Percentiles rank a stretch among this genome's conserved stretches.
phyloP scores from a whole-genome alignment of 2,329 filamentous ascomycete species.

The Penicillium paneum region DNA sequence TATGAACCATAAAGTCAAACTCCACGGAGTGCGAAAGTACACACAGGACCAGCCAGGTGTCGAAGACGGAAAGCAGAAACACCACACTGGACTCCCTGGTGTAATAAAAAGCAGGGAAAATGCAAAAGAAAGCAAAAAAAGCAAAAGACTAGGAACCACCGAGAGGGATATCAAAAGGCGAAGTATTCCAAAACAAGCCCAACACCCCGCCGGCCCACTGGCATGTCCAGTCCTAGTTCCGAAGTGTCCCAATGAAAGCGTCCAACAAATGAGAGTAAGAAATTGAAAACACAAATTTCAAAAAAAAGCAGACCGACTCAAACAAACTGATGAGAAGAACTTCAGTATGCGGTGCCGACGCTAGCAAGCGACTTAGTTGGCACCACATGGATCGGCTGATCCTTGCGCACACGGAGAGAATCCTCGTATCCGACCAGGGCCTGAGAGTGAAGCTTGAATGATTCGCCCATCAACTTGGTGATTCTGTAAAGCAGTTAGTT shows the following conservation, averaged over 20 bases:
- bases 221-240: conserved; percentile 37
- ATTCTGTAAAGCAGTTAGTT: conserved; percentile 34
- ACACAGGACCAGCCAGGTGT: conserved; percentile 49
- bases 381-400: conserved; percentile 44
- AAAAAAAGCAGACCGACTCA: conserved; percentile 21
- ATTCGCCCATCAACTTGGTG: conserved; percentile 88
- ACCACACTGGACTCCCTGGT: conserved; percentile 47
- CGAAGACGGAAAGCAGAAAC: conserved; percentile 37
- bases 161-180: conserved; percentile 32
- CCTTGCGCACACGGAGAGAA: conserved; percentile 40
- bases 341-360: conserved; percentile 43
- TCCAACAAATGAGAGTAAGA: conserved; percentile 33
- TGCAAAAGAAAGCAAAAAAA: conserved; percentile 27
- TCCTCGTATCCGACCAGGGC: conserved; percentile 93
- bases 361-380: conserved; percentile 44
- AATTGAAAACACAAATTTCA: conserved; percentile 31
- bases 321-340: conserved; percentile 18
- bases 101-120: conserved; percentile 34
- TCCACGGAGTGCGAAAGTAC: conserved; percentile 43
- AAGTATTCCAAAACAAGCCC: conserved; percentile 28
- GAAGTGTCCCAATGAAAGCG: conserved; percentile 43
- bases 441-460: conserved; percentile 94
- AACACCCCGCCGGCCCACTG: conserved; percentile 35
- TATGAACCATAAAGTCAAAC: conserved; percentile 31
- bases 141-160: conserved; percentile 32